Conservation (phyloP, 2,329 filamentous ascomycete species). For the Exophiala sp. region DNA sequence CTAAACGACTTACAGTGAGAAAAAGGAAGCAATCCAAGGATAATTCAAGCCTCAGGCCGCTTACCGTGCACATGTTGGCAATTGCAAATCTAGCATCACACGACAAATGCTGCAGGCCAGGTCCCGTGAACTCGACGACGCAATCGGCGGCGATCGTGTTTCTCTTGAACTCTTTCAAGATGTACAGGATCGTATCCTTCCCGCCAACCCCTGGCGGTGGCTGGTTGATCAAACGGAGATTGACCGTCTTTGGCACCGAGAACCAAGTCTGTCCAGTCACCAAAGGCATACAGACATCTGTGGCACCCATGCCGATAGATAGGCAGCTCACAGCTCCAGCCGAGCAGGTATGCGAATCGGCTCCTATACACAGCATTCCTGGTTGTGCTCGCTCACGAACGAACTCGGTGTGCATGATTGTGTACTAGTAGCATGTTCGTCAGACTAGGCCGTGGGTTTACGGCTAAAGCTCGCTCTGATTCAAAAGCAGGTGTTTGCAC, state of each 20-base stretch:
- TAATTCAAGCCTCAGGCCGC: no score
- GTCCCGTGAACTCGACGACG: conserved; percentile 46
- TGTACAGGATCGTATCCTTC: conserved; percentile 47
- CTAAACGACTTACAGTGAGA: neutral
- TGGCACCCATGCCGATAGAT: conserved; percentile 45
- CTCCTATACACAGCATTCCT: conserved; percentile 43
- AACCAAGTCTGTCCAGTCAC: conserved; percentile 50
- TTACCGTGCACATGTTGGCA: conserved; percentile 45
- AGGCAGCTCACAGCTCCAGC: conserved; percentile 41
- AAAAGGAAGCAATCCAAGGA: neutral
- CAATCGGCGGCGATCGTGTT: conserved; percentile 46
- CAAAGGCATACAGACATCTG: conserved; percentile 45
- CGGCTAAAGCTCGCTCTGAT: no score
- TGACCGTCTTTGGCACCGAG: conserved; percentile 43
- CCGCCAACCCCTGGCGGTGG: conserved; percentile 40
- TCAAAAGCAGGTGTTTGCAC: neutral
- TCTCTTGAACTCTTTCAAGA: conserved; percentile 43
- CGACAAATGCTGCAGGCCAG: conserved; percentile 38
- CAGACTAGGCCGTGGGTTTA: no score
- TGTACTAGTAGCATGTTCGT: conserved; percentile 23
- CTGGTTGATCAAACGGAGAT: conserved; percentile 40
- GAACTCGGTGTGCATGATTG: conserved; percentile 50
- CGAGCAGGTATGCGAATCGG: conserved; percentile 48
- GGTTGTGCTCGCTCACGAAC: conserved; percentile 44
- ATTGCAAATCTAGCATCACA: conserved; percentile 49